Base-by-base conservation (phyloP, 192 early-diverging fungal genomes). In the Ambispora gerdemannii region DNA sequence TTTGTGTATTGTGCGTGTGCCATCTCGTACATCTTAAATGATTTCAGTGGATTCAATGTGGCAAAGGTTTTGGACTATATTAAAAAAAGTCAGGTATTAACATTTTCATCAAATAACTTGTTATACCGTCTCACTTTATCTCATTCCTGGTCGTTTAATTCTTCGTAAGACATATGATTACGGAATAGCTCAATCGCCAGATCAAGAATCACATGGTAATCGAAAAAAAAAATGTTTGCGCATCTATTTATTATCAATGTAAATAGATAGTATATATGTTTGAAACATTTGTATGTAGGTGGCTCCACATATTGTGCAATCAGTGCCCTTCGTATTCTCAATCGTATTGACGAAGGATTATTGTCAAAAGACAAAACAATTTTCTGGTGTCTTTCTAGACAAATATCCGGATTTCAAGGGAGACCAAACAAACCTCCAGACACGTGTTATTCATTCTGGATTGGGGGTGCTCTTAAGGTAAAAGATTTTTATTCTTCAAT, bases 371-470 rank as follows among this genome's bases (percentile, higher is more conserved):
- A 81, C 62, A 73, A 80, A 31, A 76, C 82, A 33, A 76, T 89
- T 32, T 71, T 76, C 34, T 98, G 98, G 98, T 82, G 91, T 35
- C 56, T 98, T 53, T 74, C 76, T 22, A 81, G 91, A n/a, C 95
- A 96, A 72, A 71, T 73, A 36, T 80, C 75, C 27, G 98, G 98
- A 4, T 99, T 95, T 80, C 90, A 95, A 71, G 98, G 98, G 3
- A 76, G 98, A 38, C 76, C 82, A 10, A 91, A 93, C 73, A 99
- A 99, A 76, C 76, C 80, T 2, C 78, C 87, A 24, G 98, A 99
- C 72, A 93, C 92, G 13, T 99, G 98, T 76, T 99, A 99, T 77
- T 90, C 93, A 8, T 99, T 96, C 78, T 99, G 98, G 98, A 82
- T 98, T 22, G 98, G 97, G 7, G 95, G 85, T 0, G 74, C 87